Conservation (phyloP, 1,284 basidiomycete species). For the Tranzscheliella williamsii region DNA sequence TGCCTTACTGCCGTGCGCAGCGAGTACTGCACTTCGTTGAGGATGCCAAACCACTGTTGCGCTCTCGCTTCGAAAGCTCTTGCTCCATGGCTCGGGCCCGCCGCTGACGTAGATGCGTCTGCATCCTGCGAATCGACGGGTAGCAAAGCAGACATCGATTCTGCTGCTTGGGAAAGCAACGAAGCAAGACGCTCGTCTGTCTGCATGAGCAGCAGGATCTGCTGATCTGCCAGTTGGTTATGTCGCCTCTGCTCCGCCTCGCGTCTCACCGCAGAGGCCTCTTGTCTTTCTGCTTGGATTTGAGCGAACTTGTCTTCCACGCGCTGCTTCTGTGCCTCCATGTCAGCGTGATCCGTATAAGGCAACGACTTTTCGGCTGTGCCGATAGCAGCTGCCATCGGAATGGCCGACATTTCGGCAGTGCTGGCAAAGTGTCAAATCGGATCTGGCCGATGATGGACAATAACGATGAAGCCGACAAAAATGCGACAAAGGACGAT, state of each 20-base stretch:
- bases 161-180: constrained; percentile 34
- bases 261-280: constrained; percentile 26
- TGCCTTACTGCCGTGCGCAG: constrained; percentile 25
- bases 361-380: too few species aligned
- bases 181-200: constrained; percentile 29
- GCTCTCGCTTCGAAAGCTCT: constrained; percentile 35
- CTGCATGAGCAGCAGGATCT: constrained; percentile 41
- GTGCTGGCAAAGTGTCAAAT: too few species aligned
- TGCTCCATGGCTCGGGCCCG: constrained; percentile 3
- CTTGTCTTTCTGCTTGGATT: constrained; percentile 22
- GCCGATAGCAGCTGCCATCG: too few species aligned
- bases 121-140: constrained; percentile 3
- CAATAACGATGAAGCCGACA: too few species aligned
- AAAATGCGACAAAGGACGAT: too few species aligned
- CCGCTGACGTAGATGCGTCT: background rate
- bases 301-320: constrained; percentile 25
- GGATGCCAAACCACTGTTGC: constrained; percentile 39
- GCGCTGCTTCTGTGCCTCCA: background rate
- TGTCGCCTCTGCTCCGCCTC: constrained; percentile 22
- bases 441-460: too few species aligned
- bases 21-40: constrained; percentile 43
- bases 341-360: too few species aligned
- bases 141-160: constrained; percentile 30
- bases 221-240: constrained; percentile 37
- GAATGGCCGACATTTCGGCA: too few species aligned